Base-by-base conservation (phyloP, 2,329 filamentous ascomycete genomes). In the Dothideomycetidae sp. region DNA sequence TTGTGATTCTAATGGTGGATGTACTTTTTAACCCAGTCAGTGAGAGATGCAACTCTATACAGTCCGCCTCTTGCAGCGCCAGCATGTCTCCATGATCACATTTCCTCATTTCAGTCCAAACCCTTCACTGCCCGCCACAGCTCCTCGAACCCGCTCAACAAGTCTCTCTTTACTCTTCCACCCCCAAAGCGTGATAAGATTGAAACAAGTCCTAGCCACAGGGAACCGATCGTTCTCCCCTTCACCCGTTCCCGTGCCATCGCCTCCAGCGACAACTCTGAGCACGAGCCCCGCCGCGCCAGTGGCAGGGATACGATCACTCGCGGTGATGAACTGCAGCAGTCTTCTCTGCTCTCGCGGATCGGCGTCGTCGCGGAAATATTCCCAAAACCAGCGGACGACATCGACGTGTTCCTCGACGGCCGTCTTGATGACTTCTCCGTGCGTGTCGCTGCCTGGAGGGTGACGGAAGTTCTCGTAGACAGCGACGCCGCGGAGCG, bases 21-120 rank as follows among this genome's bases (percentile, higher is more conserved):
- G n/a, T n/a, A n/a, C n/a, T n/a, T n/a, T n/a, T n/a, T n/a, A n/a
- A n/a, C n/a, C n/a, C n/a, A n/a, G n/a, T n/a, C n/a, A n/a, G n/a
- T n/a, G n/a, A n/a, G n/a, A n/a, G n/a, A n/a, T n/a, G n/a, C n/a
- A n/a, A n/a, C n/a, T n/a, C n/a, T n/a, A n/a, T n/a, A n/a, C n/a
- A n/a, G n/a, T n/a, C n/a, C n/a, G n/a, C n/a, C n/a, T n/a, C n/a
- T n/a, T n/a, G n/a, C n/a, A n/a, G n/a, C n/a, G n/a, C n/a, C n/a
- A n/a, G n/a, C n/a, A n/a, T n/a, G n/a, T n/a, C n/a, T n/a, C n/a
- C n/a, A n/a, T n/a, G n/a, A n/a, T n/a, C n/a, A n/a, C n/a, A n/a
- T n/a, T n/a, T n/a, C n/a, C n/a, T n/a, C 54, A 88, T 55, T 86
- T 90, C 56, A 94, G 66, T 19, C 85, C 85, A 67, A 94, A 94